Percentiles rank a stretch among this genome's conserved stretches.
Evolutionary conservation across 2,329 filamentous ascomycete genomes (phyloP).

Genomic region (Aspergillus cejpii): DNA sequence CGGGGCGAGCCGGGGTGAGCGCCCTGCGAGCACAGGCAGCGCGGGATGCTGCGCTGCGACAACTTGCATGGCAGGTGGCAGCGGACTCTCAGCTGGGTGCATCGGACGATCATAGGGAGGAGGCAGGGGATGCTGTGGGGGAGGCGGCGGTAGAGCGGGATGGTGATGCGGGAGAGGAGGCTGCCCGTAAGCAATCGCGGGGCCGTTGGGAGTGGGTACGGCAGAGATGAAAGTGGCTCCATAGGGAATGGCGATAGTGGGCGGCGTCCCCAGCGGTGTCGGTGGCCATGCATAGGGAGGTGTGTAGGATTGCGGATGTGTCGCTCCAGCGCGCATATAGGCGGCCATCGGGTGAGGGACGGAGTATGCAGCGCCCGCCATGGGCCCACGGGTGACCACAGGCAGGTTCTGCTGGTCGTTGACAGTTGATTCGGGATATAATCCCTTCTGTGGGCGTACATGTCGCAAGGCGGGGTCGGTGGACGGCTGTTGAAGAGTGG

Average conservation of each 20-base stretch:
- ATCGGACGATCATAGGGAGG: slow-evolving; percentile 31
- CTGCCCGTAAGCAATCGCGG: slow-evolving; percentile 27
- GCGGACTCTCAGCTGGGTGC: slow-evolving; percentile 27
- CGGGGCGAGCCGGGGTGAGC: slow-evolving; percentile 24
- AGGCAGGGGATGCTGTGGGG: slow-evolving; percentile 23
- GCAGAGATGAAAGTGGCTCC: slow-evolving; percentile 34
- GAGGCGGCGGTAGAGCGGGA: slow-evolving; percentile 20
- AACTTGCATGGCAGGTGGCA: slow-evolving; percentile 23
- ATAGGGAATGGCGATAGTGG: slow-evolving; percentile 34
- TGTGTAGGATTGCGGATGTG: slow-evolving; percentile 37
- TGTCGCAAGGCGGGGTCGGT: slow-evolving; percentile 71
- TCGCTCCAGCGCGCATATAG: slow-evolving; percentile 43
- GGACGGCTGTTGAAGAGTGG: slow-evolving; percentile 72
- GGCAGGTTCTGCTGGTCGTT: slow-evolving; percentile 76
- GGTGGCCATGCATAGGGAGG: slow-evolving; percentile 42
- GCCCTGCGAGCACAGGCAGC: slow-evolving; percentile 21
- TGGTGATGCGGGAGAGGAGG: slow-evolving; percentile 22
- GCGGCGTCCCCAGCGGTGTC: slow-evolving; percentile 41
- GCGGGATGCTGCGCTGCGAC: slow-evolving; percentile 14
- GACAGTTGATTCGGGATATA: slow-evolving; percentile 94
- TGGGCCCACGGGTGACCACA: slow-evolving; percentile 68
- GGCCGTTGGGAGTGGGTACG: slow-evolving; percentile 26
- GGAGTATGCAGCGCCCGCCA: slow-evolving; percentile 51
- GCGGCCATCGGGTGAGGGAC: slow-evolving; percentile 50
- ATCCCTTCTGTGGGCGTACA: slow-evolving; percentile 82